A percentile compares a stretch with the other conserved stretches of the same genome.
phyloP scores from a whole-genome alignment of 176 grass and related monocot genomes.

The Thinopyrum elongatum region DNA sequence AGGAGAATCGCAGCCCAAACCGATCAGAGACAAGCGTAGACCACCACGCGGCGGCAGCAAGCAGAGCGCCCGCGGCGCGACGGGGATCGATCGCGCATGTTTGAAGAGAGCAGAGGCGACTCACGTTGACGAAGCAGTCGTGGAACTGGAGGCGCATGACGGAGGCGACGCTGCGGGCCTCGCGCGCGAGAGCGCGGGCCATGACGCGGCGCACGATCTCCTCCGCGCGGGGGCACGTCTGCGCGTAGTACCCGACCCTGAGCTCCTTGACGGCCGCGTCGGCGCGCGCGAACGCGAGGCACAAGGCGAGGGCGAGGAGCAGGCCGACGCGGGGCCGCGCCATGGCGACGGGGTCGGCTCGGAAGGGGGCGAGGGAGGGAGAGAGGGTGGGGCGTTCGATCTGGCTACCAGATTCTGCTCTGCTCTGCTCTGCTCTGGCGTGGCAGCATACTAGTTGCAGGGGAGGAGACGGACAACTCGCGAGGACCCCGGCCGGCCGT shows the following conservation, averaged over 20 bases:
- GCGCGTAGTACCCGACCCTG: constrained; percentile 70
- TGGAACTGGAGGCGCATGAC: constrained; percentile 99
- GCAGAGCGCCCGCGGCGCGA: not conserved
- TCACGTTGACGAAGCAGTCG: constrained; percentile 99
- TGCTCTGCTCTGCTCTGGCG: not conserved
- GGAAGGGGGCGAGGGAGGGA: not conserved
- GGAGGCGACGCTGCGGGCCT: constrained; percentile 79
- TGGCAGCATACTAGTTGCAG: not conserved
- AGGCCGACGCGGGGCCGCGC: not conserved
- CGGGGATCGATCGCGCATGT: not conserved
- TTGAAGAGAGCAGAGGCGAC: too few species aligned
- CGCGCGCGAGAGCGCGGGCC: constrained; percentile 44
- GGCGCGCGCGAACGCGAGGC: not conserved
- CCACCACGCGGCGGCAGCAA: not conserved
- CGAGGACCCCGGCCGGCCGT: not conserved
- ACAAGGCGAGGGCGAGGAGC: not conserved
- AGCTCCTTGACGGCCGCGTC: constrained; percentile 40
- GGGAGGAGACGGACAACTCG: not conserved
- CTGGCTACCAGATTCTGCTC: not conserved
- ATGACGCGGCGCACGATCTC: constrained; percentile 57
- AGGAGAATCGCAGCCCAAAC: not conserved
- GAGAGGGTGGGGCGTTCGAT: not conserved
- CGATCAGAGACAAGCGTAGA: not conserved
- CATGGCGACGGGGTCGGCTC: constrained; percentile 3
- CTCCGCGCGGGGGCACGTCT: constrained; percentile 80